Evolutionary conservation across 116 monocot genomes (phyloP).

Genomic region (Dioscorea cayenensis): DNA sequence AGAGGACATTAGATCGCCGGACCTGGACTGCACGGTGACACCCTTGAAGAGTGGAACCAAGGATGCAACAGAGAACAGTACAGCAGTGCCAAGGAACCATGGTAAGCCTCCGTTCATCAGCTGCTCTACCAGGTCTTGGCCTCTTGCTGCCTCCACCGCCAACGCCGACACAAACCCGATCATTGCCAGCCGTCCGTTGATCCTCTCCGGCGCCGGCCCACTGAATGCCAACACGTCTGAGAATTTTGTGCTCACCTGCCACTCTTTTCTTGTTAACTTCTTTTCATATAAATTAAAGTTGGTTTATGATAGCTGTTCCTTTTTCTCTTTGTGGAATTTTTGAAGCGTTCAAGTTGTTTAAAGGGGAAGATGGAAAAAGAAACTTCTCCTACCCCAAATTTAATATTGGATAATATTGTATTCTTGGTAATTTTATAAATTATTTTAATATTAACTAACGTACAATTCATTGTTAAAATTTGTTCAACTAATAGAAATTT

Average conservation of each 20-base stretch:
- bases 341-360: too few relatives aligned
- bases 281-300: not conserved
- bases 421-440: too few relatives aligned
- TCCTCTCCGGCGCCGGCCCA: slow-evolving; percentile 76
- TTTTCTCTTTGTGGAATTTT: too few relatives aligned
- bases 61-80: slow-evolving; percentile 48
- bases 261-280: not conserved
- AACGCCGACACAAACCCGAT: slow-evolving; percentile 60
- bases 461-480: too few relatives aligned
- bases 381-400: too few relatives aligned
- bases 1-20: slow-evolving; percentile 37
- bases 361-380: too few relatives aligned
- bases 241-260: slow-evolving; percentile 52
- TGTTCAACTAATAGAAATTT: too few relatives aligned
- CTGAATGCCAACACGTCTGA: slow-evolving; percentile 56
- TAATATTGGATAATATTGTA: too few relatives aligned
- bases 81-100: slow-evolving; percentile 45
- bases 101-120: slow-evolving; percentile 42
- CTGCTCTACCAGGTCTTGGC: slow-evolving; percentile 45
- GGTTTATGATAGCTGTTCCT: too few relatives aligned
- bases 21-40: slow-evolving; percentile 30
- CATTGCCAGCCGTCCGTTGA: slow-evolving; percentile 81
- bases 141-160: slow-evolving; percentile 45
- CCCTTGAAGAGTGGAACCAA: slow-evolving; percentile 61
- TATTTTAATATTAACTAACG: too few relatives aligned